These are phyloP conservation scores for Cucumis melo DNA, from an alignment of 306 rosid species.

Conservation along the genomic window DNA sequence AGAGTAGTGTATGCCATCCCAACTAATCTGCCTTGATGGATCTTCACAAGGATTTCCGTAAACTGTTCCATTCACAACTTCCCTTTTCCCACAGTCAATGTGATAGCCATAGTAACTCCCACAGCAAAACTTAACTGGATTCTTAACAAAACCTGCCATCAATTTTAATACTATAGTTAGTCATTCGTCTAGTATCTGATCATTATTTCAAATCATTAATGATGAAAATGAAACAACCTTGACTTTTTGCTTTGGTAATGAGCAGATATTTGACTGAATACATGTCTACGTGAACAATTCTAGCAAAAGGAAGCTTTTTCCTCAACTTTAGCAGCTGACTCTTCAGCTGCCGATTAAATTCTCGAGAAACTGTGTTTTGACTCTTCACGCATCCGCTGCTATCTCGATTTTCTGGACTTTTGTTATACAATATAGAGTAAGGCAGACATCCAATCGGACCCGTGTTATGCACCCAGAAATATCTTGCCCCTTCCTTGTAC, in stretches of 20 bases:
- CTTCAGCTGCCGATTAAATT: conserved; percentile 61
- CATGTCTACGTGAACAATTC: conserved; percentile 50
- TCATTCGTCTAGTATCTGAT: neutral
- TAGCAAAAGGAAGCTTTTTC: conserved; percentile 34
- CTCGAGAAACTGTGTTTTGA: conserved; percentile 58
- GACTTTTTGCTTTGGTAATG: conserved; percentile 35
- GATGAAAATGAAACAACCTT: conserved; percentile 22
- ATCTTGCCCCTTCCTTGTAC: conserved; percentile 60
- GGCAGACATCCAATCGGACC: conserved; percentile 86
- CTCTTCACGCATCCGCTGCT: conserved; percentile 52
- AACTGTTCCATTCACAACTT: conserved; percentile 49
- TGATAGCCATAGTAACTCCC: conserved; percentile 66
- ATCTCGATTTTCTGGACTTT: conserved; percentile 38
- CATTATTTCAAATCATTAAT: neutral
- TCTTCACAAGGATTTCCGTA: conserved; percentile 61
- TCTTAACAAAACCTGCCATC: conserved; percentile 48
- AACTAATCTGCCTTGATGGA: conserved; percentile 57
- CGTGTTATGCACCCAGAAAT: conserved; percentile 70
- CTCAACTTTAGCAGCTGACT: conserved; percentile 22
- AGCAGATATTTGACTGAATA: conserved; percentile 55
- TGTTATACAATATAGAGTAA: conserved; percentile 24
- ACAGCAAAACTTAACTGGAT: conserved; percentile 70
- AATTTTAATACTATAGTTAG: neutral
- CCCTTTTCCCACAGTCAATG: conserved; percentile 51
- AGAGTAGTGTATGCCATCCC: conserved; percentile 90